phyloP scores from a whole-genome alignment of 78 protist genomes.

The Cavenderia fasciculata region DNA sequence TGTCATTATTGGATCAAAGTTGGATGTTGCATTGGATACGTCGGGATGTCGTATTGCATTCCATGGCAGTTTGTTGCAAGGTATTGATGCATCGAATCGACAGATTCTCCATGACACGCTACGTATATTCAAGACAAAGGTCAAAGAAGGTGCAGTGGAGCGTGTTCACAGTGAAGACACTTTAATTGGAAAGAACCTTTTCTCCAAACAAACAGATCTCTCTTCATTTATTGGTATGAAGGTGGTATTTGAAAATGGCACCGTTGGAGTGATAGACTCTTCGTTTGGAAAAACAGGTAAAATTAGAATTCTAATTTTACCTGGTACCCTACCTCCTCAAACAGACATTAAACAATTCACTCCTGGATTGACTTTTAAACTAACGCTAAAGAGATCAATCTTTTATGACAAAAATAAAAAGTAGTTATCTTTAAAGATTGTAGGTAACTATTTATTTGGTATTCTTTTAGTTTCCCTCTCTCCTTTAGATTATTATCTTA shows the following conservation, averaged over 20 bases:
- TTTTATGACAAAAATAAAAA: no score
- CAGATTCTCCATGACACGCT: not conserved
- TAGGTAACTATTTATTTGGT: no score
- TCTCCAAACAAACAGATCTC: conserved; percentile 87
- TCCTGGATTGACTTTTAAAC: no score
- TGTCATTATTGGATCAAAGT: conserved; percentile 87
- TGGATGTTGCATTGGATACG: conserved; percentile 79
- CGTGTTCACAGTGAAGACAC: conserved; percentile 81
- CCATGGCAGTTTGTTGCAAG: conserved; percentile 44
- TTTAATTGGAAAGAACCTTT: conserved; percentile 84
- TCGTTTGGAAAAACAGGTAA: conserved; percentile 95
- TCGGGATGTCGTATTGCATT: conserved; percentile 89
- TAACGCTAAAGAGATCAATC: no score
- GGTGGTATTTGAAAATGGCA: conserved; percentile 70
- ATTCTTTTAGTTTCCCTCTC: no score
- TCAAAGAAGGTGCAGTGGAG: conserved; percentile 68
- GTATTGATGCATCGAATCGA: not conserved
- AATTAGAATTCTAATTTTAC: conserved; percentile 41
- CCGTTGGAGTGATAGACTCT: conserved; percentile 82
- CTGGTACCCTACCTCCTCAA: not conserved
- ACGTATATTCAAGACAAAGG: conserved; percentile 45
- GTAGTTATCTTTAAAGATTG: no score
- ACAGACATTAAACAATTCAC: no score
- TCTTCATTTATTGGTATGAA: conserved; percentile 75
- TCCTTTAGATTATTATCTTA: no score